Base-by-base conservation (phyloP, 805 yeast genomes). In the Candida silvicultrix region DNA sequence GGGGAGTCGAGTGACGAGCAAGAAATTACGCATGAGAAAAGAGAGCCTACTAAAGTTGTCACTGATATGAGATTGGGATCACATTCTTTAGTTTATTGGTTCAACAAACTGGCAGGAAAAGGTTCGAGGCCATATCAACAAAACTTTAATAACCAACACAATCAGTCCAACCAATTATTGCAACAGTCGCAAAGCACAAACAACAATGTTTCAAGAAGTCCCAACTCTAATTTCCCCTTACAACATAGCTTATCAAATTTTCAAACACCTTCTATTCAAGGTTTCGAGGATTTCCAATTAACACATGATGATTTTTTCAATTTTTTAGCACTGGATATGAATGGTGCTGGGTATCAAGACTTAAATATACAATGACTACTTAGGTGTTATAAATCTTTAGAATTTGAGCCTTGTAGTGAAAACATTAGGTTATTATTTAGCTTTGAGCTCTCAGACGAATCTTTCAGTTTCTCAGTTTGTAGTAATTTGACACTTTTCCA, bases 41-140 rank as follows among this genome's bases (percentile, higher is more conserved):
- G 55, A 44, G 68, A 64, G 41, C 69, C 69, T 4, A 63, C 65
- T 12, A 60, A 59, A 43, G 71, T 70, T 15, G 63, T 69, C 37
- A 56, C 66, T 1, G 67, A 63, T 46, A 62, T 63, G 62, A 54
- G 64, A 36, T 55, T 62, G 25, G 63, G 62, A 20, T 60, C 65
- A 15, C 64, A 62, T 47, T 56, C 62, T 3, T 44, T 63, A 20
- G 48, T 64, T n/a, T 55, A 54, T 43, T 59, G 62, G 59, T 53
- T 62, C 46, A 57, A 57, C 38, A 55, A 59, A 43, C 45, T 54
- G 19, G 54, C 60, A 1, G 51, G 50, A 3, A 53, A 54, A 32
- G 47, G 32, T 14, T 42, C 43, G 20, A 41, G 34, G 12, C 5
- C 38, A n/a, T 43, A 42, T 6, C 16, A n/a, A 8, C 31, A 11